Conservation (phyloP, 108 stramenopile species). For the Skeletonema marinoi region DNA sequence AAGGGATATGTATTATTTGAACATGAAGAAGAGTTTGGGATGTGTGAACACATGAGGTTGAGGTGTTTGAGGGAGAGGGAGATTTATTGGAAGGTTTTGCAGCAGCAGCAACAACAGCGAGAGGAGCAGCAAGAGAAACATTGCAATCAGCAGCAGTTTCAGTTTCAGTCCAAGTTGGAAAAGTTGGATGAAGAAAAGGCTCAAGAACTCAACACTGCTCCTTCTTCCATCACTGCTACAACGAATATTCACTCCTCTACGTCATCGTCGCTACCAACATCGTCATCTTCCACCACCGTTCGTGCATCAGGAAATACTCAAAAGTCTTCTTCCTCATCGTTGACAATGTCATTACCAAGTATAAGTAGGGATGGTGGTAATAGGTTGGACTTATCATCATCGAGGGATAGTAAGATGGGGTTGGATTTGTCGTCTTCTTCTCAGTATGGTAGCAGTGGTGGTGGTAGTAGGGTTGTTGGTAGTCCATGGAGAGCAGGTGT, state of each 20-base stretch:
- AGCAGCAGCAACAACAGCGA: background rate
- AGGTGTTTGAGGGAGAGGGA: background rate
- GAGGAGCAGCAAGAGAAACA: background rate
- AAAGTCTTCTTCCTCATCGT: background rate
- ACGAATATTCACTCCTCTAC: background rate
- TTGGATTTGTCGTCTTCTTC: constrained; percentile 45
- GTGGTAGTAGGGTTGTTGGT: background rate
- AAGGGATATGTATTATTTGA: constrained; percentile 46
- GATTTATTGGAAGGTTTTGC: background rate
- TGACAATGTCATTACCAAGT: background rate
- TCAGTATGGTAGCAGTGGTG: background rate
- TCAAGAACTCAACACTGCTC: background rate
- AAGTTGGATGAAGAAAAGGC: background rate
- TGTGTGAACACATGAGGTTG: background rate
- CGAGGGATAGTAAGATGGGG: constrained; percentile 10
- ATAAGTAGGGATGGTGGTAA: background rate
- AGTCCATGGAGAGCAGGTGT: background rate
- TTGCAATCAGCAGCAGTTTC: background rate
- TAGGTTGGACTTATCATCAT: background rate
- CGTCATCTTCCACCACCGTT: constrained; percentile 25
- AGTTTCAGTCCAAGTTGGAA: background rate
- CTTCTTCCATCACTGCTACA: background rate
- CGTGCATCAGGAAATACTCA: constrained; percentile 27
- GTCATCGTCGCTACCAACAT: constrained; percentile 12
- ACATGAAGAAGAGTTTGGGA: constrained; percentile 44